Percentiles rank a stretch among this genome's conserved stretches.
Evolutionary conservation across 768 basidiomycete species (phyloP).

Genomic region (Glaciozyma martinii): DNA sequence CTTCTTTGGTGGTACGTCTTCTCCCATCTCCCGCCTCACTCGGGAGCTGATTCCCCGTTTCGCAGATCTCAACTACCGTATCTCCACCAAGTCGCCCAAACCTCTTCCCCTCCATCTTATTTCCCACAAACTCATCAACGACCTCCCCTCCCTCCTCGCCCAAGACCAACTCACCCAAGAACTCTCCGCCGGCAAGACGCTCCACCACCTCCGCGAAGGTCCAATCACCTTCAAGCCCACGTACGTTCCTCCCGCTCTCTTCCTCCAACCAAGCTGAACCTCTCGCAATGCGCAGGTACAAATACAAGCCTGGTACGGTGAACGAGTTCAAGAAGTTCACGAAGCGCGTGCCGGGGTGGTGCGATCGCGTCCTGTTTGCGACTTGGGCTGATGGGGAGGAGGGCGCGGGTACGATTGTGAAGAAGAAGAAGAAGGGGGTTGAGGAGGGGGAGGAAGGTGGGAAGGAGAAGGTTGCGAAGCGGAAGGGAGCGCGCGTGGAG

Average conservation of each 20-base stretch:
- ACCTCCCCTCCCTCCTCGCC: constrained; percentile 27
- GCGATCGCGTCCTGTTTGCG: constrained; percentile 80
- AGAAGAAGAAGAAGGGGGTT: constrained; percentile 26
- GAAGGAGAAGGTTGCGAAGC: not conserved
- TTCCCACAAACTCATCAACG: not conserved
- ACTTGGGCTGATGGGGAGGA: constrained; percentile 57
- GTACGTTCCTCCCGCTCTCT: not conserved
- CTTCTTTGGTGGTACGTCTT: constrained; percentile 56
- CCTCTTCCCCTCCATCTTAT: constrained; percentile 39
- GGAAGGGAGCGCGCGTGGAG: not conserved
- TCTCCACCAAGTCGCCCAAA: constrained; percentile 27
- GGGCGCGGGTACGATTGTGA: constrained; percentile 20
- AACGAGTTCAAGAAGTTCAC: constrained; percentile 42
- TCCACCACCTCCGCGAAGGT: constrained; percentile 71
- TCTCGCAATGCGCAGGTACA: constrained; percentile 52
- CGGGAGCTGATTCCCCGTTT: not conserved
- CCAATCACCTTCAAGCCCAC: constrained; percentile 54
- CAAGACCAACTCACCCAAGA: constrained; percentile 44
- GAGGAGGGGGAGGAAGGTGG: constrained; percentile 46
- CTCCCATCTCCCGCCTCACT: too few species aligned
- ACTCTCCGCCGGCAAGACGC: constrained; percentile 56
- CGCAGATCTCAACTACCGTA: constrained; percentile 44
- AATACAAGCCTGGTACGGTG: constrained; percentile 56
- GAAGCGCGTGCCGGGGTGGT: constrained; percentile 79
- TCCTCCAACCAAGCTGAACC: too few species aligned